Percentiles rank a stretch among this genome's conserved stretches.
Conservation (phyloP, 202 grass and related monocot species). For the Eragrostis tef region DNA sequence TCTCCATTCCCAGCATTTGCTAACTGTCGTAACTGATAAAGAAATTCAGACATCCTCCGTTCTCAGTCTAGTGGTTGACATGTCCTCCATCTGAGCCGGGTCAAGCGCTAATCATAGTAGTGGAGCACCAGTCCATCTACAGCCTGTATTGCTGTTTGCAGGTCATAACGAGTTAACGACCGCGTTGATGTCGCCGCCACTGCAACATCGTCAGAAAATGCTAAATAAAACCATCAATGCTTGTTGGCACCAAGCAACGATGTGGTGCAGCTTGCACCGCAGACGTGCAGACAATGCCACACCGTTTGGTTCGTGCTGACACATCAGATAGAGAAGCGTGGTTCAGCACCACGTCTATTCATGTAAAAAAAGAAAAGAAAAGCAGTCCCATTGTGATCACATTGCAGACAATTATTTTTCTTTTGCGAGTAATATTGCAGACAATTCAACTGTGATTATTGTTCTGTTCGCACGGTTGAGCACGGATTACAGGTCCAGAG, state of each 20-base stretch:
- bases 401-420: too few species aligned
- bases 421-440: too few species aligned
- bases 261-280: too few species aligned
- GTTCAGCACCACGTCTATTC: too few species aligned
- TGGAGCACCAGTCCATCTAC: slow-evolving; percentile 1
- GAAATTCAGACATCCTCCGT: neutral
- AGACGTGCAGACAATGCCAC: neutral
- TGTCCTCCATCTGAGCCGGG: neutral
- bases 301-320: too few species aligned
- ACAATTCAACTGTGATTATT: neutral
- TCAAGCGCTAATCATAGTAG: slow-evolving; percentile 4
- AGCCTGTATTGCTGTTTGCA: neutral
- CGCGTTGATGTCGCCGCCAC: neutral
- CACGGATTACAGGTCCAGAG: neutral
- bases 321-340: too few species aligned
- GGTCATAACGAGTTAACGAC: neutral
- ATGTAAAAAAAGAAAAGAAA: too few species aligned
- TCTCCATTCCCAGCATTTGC: neutral
- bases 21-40: neutral
- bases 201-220: slow-evolving; percentile 19
- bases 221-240: neutral
- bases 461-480: neutral
- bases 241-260: neutral
- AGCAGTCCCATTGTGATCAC: too few species aligned
- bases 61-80: neutral